Base-by-base conservation (phyloP, 208 protist species). In the Trypanosomatidae sp. region DNA sequence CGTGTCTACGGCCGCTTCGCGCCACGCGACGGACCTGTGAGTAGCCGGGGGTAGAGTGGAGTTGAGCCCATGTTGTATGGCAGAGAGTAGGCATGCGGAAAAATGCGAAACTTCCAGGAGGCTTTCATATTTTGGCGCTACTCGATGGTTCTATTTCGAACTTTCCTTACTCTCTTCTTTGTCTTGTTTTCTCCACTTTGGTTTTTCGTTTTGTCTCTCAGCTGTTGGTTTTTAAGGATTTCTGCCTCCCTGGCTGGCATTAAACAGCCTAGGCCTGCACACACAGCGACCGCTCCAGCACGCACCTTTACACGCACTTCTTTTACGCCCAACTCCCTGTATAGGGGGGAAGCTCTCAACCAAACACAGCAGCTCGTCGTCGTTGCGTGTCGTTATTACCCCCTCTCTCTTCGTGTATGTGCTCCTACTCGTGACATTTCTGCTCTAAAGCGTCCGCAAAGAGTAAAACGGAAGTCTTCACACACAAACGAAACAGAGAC, bases 91-190 rank as follows among this genome's bases (percentile, higher is more conserved):
- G 36, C 36, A 39, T 39, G 36, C 36, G 36, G 36, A 39, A 39
- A 39, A 39, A 3, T 39, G 36, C 36, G 36, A 39, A 39, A 39
- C n/a, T 25, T 28, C 55, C 55, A 10, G 8, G n/a, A 33, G 9
- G 10, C 55, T 39, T 39, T 39, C 36, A 39, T 39, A 39, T 39
- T 30, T 15, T 41, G 8, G 25, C 8, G 13, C 13, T 19, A n/a
- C 8, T 10, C 30, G 6, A n/a, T 17, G 12, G 4, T 6, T 43
- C 17, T 41, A 4, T 15, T 41, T 30, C 19, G 1, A 66, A 28
- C 41, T 47, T 46, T 30, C 9, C n/a, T 22, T 62, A 41, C 69
- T 49, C 69, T 72, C 71, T 28, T 77, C 43, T 67, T 41, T 50
- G 22, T 55, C 7, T 28, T 50, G 53, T 10, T 4, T 53, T 53